Base-by-base conservation (phyloP, 106 monocot species). In the Dendrobium huoshanense region DNA sequence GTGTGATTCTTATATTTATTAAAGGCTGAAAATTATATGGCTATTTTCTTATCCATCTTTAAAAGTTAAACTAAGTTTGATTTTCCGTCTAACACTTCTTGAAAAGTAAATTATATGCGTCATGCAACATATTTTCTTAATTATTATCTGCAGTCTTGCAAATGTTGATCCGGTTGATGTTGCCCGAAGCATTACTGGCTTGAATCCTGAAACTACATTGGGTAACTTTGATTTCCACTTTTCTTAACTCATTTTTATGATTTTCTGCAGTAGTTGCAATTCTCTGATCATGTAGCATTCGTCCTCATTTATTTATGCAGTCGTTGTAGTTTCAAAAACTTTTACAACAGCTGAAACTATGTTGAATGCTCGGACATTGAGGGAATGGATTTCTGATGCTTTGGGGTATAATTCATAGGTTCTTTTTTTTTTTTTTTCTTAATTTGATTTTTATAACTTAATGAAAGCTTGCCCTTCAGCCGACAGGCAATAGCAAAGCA, bases 331-430 rank as follows among this genome's bases (percentile, higher is more conserved):
- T 81, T 97, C 96, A 79, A 97, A 97, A 80, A 97, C 96, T 58
- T 97, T 97, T 81, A 97, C 96, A 33, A 97, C 96, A 18, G 94
- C 94, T 79, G 96, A 97, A 81, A 97, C 94, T 56, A 97, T 97
- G 96, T 70, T 97, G 85, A 97, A 97, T 94, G 96, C 96, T 85
- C 87, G 96, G 79, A 97, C 96, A 77, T 27, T 97, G 79, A 97
- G 87, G 75, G 87, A 94, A 51, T 97, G 94, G 96, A 97, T 97
- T 81, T 77, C 85, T 74, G 80, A 84, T 79, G 79, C 90, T 67
- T 92, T 97, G 78, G 96, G 96, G 96, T 97, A 70, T 58, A 42
- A 15, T 79, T 49, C 25, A 49, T 51, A 7, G 9, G 7, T 6
- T 54, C 25, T 13, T 37, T 16, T 65, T n/a, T 29, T 41, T 16